Conservation (phyloP, 306 rosid species). For the Spatholobus suberectus region DNA sequence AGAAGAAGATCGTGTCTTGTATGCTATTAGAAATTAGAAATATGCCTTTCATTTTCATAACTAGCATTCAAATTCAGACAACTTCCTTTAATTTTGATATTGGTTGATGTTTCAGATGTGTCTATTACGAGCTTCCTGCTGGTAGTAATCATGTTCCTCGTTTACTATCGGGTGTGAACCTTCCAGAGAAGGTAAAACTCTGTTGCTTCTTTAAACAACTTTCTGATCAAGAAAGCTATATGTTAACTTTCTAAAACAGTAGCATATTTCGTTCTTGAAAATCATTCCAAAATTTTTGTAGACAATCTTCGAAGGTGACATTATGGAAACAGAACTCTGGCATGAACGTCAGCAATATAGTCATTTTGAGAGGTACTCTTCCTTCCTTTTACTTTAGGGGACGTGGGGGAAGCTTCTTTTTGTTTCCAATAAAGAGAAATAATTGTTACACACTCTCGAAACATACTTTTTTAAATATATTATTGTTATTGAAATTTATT, state of each 20-base stretch:
- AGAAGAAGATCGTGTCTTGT: constrained; percentile 49
- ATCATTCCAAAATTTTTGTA: constrained; percentile 5
- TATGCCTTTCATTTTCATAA: background rate
- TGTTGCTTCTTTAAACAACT: background rate
- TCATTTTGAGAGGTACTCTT: constrained; percentile 37
- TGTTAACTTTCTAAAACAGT: background rate
- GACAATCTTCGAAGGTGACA: constrained; percentile 47
- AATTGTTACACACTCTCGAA: too few species aligned
- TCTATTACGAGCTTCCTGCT: constrained; percentile 40
- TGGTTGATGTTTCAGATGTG: constrained; percentile 42
- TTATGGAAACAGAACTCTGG: constrained; percentile 51
- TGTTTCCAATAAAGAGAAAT: too few species aligned
- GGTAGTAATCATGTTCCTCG: constrained; percentile 27
- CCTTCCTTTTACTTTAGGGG: background rate
- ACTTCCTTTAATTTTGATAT: background rate
- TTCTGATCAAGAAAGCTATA: background rate
- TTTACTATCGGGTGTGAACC: constrained; percentile 36
- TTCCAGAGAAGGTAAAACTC: constrained; percentile 50
- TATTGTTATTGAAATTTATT: too few species aligned
- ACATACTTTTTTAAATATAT: too few species aligned
- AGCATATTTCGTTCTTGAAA: background rate
- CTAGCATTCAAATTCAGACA: background rate
- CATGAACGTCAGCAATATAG: constrained; percentile 34
- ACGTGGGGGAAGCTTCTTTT: background rate
- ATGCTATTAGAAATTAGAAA: background rate